Base-by-base conservation (phyloP, 441 rosid species). In the Pelargonium australe region DNA sequence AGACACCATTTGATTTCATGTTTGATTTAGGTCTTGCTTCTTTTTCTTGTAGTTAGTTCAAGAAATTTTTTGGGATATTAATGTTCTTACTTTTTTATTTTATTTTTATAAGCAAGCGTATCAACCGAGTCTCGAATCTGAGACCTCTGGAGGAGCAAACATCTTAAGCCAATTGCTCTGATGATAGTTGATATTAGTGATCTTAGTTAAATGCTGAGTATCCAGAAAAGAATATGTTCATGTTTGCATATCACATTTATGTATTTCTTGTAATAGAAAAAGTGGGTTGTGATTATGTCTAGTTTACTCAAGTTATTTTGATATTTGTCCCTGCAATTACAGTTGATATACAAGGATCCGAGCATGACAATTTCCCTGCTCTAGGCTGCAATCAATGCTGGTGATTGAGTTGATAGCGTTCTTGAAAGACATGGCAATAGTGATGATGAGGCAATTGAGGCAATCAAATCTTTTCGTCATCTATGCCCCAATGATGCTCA, bases 361-460 rank as follows among this genome's bases (percentile, higher is more conserved):
- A 65, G 80, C 75, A 77, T 78, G 79, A 89, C 96, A 1, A 78
- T 90, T 77, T 83, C 94, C 0, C 71, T 92, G 79, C 90, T 92
- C 72, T 92, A 97, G 97, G 91, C 97, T 17, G 98, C 97, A 2
- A 92, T 92, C 58, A 92, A 92, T 68, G 82, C 86, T 5, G 92
- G 97, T 55, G 98, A 92, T 65, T 77, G 97, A 25, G 89, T 92
- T 23, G 97, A 92, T 63, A 92, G 98, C 61, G 90, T 20, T 96
- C 6, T 72, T 90, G 79, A 92, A 92, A 71, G 97, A 92, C 83
- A 92, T 92, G 98, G 98, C 94, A 0, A 87, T 87, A 43, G 94
- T 90, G 63, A 87, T 92, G 92, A 92, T 1, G 97, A 90, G 80
- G 98, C 96, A 5, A 86, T 92, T 7, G 97, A 92, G 79, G 98